Evolutionary conservation across 805 yeast species (phyloP).

Genomic region (Schizosaccharomyces lindneri): DNA sequence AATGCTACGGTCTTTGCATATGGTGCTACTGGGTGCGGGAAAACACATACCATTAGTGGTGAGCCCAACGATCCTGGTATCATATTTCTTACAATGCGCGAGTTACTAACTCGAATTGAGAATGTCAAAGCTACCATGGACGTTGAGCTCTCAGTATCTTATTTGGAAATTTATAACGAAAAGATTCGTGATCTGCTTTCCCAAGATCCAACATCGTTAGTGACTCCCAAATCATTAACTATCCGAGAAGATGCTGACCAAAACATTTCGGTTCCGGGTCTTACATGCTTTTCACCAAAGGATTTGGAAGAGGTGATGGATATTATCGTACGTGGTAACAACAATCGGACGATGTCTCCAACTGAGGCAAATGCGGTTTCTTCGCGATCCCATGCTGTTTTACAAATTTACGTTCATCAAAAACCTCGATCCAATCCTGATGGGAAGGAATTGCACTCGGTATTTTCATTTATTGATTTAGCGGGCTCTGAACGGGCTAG

Average conservation of each 20-base stretch:
- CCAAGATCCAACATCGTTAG: neutral
- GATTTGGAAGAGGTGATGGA: conserved; percentile 25
- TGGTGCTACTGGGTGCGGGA: conserved; percentile 3
- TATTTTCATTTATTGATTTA: conserved; percentile 65
- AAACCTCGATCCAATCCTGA: conserved; percentile 25
- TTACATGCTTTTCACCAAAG: conserved; percentile 21
- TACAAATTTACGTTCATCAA: conserved; percentile 52
- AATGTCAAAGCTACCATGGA: conserved; percentile 15
- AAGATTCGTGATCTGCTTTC: conserved; percentile 54
- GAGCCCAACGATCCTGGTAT: conserved; percentile 25
- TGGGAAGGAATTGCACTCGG: conserved; percentile 51
- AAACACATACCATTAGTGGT: conserved; percentile 12
- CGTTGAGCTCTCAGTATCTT: conserved; percentile 18
- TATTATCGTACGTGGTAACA: conserved; percentile 23
- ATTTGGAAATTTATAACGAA: conserved; percentile 78
- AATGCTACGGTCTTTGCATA: conserved; percentile 4
- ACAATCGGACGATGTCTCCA: conserved; percentile 46
- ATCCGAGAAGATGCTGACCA: conserved; percentile 33
- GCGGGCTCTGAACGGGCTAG: conserved; percentile 94
- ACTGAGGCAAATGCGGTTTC: conserved; percentile 81
- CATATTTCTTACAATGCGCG: conserved; percentile 28
- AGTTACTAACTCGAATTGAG: conserved; percentile 20
- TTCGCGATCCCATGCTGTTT: conserved; percentile 80
- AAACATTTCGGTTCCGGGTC: conserved; percentile 29
- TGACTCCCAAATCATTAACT: conserved; percentile 15